Percentiles rank a stretch among this genome's conserved stretches.
Evolutionary conservation across 1,139 yeast species (phyloP).

Genomic region (Saccharomyces hybrid): DNA sequence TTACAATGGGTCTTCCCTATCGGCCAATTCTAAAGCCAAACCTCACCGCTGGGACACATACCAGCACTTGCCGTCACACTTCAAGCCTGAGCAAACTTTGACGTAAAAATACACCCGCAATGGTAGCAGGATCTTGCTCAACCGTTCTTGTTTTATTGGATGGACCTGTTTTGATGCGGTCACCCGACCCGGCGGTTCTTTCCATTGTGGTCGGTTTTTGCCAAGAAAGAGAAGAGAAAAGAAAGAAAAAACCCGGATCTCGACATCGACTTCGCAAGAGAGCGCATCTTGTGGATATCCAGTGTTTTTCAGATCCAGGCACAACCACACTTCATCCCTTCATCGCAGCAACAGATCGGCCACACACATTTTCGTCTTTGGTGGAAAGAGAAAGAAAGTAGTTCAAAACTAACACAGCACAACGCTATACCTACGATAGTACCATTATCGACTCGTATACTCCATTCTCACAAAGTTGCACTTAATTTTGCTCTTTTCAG

Average conservation of each 20-base stretch:
- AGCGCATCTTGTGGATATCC: background rate
- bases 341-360: background rate
- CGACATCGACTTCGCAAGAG: background rate
- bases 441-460: background rate
- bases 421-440: background rate
- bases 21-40: background rate
- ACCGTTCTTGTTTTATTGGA: background rate
- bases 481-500: background rate
- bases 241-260: background rate
- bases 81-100: background rate
- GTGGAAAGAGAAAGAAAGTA: background rate
- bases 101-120: background rate
- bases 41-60: background rate
- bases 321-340: background rate
- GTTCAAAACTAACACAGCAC: background rate
- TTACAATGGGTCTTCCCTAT: no score
- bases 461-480: background rate
- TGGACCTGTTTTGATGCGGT: background rate
- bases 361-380: background rate
- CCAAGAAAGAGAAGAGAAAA: background rate
- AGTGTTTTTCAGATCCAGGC: background rate
- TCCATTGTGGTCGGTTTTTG: background rate
- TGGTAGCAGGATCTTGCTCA: background rate
- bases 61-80: background rate
- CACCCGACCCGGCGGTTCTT: background rate